phyloP scores from a whole-genome alignment of 176 grass and related monocot species.

The Pontederia paniculata region DNA sequence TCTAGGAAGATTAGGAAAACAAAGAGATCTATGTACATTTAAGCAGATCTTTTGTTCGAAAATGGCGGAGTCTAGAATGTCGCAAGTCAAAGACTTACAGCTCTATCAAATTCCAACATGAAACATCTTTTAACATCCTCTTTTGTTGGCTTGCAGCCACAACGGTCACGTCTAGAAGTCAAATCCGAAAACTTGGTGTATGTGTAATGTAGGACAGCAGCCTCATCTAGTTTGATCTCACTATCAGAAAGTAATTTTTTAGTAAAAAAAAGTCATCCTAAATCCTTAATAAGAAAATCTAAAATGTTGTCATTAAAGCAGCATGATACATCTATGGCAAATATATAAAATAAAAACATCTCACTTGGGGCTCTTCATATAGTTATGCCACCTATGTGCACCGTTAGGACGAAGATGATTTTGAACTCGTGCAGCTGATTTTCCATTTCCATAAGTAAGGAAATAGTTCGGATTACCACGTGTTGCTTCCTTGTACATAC shows the following conservation, averaged over 20 bases:
- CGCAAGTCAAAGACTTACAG: conserved; percentile 35
- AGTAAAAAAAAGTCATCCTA: too few relatives aligned
- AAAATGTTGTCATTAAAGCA: too few relatives aligned
- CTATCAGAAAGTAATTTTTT: conserved; percentile 13
- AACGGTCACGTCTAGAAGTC: conserved; percentile 91
- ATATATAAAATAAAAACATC: conserved; percentile 10
- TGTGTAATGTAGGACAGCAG: conserved; percentile 92
- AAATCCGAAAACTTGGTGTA: conserved; percentile 97
- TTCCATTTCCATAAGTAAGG: conserved; percentile 95
- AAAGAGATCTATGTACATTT: too few relatives aligned
- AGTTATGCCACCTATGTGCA: conserved; percentile 94
- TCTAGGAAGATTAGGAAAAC: too few relatives aligned
- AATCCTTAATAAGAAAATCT: too few relatives aligned
- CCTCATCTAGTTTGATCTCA: conserved; percentile 88
- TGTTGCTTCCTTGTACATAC: conserved; percentile 90
- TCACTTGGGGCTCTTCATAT: conserved; percentile 78
- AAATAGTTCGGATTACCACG: conserved; percentile 93
- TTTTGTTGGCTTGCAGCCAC: conserved; percentile 92
- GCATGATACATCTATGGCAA: not conserved
- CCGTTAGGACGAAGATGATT: conserved; percentile 92
- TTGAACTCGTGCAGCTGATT: conserved; percentile 86
- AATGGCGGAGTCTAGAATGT: not conserved
- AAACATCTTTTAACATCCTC: conserved; percentile 98
- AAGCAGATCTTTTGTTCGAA: too few relatives aligned
- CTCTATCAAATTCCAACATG: conserved; percentile 98